Percentiles rank a stretch among this genome's conserved stretches.
Evolutionary conservation across 768 basidiomycete genomes (phyloP).

Genomic region (Pholiota conissans): DNA sequence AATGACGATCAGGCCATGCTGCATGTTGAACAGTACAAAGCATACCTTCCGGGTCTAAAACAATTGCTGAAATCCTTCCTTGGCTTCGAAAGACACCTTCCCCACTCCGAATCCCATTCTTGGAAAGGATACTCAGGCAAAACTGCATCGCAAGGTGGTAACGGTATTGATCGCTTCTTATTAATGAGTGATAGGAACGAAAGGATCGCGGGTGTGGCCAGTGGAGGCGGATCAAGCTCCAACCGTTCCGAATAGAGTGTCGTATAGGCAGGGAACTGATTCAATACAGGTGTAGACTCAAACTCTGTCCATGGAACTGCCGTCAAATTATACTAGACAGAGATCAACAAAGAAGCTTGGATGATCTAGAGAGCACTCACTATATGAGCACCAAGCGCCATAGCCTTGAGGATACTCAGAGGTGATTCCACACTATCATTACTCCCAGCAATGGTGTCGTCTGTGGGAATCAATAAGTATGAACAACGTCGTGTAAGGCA

Average conservation of each 20-base stretch:
- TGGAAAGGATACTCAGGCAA: conserved; percentile 32
- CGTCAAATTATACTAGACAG: conserved; percentile 61
- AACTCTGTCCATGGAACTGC: conserved; percentile 61
- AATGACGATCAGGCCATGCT: conserved; percentile 3
- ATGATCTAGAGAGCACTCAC: conserved; percentile 23
- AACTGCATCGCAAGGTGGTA: conserved; percentile 30
- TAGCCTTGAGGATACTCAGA: conserved; percentile 52
- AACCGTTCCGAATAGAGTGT: conserved; percentile 47
- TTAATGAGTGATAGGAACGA: conserved; percentile 61
- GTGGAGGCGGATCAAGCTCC: conserved; percentile 54
- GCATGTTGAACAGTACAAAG: neutral
- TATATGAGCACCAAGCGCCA: conserved; percentile 68
- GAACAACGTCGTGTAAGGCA: neutral
- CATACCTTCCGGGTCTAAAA: conserved; percentile 60
- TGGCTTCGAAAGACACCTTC: conserved; percentile 43
- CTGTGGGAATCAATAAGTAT: conserved; percentile 34
- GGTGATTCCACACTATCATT: conserved; percentile 44
- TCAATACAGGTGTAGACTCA: conserved; percentile 28
- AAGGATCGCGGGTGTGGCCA: conserved; percentile 72
- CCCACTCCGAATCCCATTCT: conserved; percentile 77
- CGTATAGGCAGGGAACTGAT: conserved; percentile 19
- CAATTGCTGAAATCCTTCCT: conserved; percentile 38
- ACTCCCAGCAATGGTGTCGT: conserved; percentile 40
- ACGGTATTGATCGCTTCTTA: conserved; percentile 33
- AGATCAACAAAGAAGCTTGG: neutral